Conservation (phyloP, 2,329 filamentous ascomycete species). For the Orbilia ellipsospora region DNA sequence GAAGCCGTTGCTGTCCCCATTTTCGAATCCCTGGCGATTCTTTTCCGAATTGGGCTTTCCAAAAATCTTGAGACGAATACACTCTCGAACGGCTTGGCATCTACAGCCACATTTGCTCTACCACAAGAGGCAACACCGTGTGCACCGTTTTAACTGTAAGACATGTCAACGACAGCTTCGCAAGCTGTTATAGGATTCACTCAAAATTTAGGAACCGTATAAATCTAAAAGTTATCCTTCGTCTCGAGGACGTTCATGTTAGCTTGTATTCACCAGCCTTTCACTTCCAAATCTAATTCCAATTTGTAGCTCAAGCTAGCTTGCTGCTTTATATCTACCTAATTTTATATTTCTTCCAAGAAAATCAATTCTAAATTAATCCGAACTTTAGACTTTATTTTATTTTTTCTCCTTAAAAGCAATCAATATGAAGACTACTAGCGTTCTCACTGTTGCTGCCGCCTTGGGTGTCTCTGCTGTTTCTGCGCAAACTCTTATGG, state of each 20-base stretch:
- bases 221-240: no score
- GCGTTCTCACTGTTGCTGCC: background rate
- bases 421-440: constrained; percentile 4
- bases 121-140: background rate
- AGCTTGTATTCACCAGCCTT: no score
- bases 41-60: background rate
- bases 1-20: background rate
- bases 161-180: background rate
- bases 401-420: background rate
- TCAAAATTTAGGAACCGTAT: no score
- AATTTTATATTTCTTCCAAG: background rate
- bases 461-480: background rate
- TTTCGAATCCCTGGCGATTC: background rate
- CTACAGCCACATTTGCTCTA: background rate
- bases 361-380: background rate
- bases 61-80: background rate
- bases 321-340: no score
- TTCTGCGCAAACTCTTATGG: background rate
- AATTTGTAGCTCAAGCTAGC: no score
- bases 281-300: no score
- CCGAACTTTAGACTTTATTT: background rate
- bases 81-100: background rate
- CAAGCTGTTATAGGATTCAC: background rate
- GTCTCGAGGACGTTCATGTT: no score
- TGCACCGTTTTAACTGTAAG: background rate